phyloP scores from a whole-genome alignment of 768 basidiomycete genomes.

The Boletus sp. region DNA sequence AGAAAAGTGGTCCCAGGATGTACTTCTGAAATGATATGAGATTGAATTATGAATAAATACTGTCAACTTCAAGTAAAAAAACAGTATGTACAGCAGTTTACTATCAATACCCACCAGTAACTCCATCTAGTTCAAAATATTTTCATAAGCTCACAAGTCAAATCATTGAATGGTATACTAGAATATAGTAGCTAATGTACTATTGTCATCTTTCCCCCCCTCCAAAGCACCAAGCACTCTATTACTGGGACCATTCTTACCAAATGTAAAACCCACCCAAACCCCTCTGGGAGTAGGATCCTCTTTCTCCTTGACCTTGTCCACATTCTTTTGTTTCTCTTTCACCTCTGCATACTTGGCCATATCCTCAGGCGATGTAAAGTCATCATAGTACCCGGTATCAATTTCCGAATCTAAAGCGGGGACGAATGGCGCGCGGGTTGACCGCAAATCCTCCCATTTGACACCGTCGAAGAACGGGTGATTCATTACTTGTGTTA shows the following conservation, averaged over 20 bases:
- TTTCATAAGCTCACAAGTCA: neutral
- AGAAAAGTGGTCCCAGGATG: no score
- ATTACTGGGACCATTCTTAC: conserved; percentile 74
- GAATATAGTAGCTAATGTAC: conserved; percentile 60
- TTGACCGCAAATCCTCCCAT: conserved; percentile 77
- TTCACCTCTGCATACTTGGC: conserved; percentile 98
- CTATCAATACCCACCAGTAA: no score
- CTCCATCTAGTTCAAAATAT: no score
- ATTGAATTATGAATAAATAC: no score
- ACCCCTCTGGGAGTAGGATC: conserved; percentile 69
- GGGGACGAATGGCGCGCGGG: conserved; percentile 88
- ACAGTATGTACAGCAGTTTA: no score
- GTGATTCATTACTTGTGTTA: conserved; percentile 69
- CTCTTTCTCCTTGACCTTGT: conserved; percentile 85
- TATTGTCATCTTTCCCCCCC: conserved; percentile 41
- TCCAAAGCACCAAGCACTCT: conserved; percentile 26
- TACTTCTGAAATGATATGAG: no score
- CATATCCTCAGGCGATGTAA: conserved; percentile 88
- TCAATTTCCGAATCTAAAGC: conserved; percentile 92
- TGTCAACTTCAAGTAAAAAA: no score
- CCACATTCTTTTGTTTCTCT: conserved; percentile 95
- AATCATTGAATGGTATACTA: conserved; percentile 18
- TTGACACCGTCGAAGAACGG: conserved; percentile 77
- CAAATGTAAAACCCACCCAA: conserved; percentile 92
- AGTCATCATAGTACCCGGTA: conserved; percentile 93